Evolutionary conservation across 306 rosid genomes (phyloP), one percentile per base, ranked within the genome.

Genomic region (Glycine soja): DNA sequence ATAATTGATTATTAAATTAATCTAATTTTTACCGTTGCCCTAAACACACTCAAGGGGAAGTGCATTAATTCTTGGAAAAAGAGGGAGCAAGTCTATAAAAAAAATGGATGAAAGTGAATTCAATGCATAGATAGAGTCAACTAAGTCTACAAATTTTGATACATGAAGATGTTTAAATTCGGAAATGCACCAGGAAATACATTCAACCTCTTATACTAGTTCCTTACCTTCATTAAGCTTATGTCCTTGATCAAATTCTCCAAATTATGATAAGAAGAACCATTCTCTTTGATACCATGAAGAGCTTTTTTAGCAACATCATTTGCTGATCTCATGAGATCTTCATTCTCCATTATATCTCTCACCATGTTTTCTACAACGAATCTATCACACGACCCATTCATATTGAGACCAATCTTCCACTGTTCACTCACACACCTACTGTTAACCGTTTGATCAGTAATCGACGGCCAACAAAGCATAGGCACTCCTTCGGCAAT

Each of bases 341-440:
- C 83, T 11, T 50, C 65, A 43, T 52, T 19, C 7, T 61, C 85
- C 84, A 85, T 80, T 18, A 88, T 0, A 12, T 51, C 47, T 24
- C 14, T 82, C 2, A 88, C 64, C 73, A 67, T 82, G 51, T 54
- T 72, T 36, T 85, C 83, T 10, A 82, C 66, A 1, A 18, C 19
- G 3, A 12, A 14, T 45, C 83, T 66, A 16, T 82, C 85, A 79
- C 65, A 70, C 0, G 47, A 42, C 5, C 15, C 74, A 8, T 72
- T 72, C 81, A 85, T 40, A 8, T 80, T 61, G 3, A 83, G 2
- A 3, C 88, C 87, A 13, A 76, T 13, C 73, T 7, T 82, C 88
- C 90, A 88, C 0, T 16, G 43, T 7, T 86, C 70, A 24, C 89
- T 75, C 18, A 86, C 82, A 65, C 77, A 84, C 61, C 86, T 82